Evolutionary conservation across 768 basidiomycete species (phyloP), one percentile per base, ranked within the genome.

Genomic region (Hygrophoropsis aurantiaca): DNA sequence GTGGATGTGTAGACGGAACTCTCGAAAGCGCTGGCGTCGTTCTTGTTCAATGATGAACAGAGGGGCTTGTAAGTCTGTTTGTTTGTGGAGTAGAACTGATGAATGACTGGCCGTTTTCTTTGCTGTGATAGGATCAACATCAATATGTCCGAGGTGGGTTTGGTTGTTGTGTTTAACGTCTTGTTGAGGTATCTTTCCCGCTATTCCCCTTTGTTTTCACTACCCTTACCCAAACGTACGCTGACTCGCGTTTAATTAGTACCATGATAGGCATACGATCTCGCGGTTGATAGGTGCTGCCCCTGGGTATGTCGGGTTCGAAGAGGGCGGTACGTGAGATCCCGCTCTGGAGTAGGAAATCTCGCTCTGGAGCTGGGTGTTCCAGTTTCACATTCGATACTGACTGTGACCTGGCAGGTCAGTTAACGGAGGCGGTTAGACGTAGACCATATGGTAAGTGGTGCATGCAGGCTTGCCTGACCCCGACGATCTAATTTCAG

Each of bases 281-380:
- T 90, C 91, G 0, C 78, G 93, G 4, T 72, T 97, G 19, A 91
- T 97, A 42, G 95, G 94, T 46, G 89, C 92, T 2, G 90, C 93
- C 0, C 91, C 94, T 7, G 94, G 94, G 3, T 95, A 94, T 58
- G 85, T 97, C 5, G 85, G 84, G 8, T 80, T 82, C 53, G 84
- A 85, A 50, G 82, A 84, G 54, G 77, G 81, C 25, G 89, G 88
- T 81, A 51, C 46, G 74, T 55, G 35, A n/a, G 42, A 16, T 21
- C n/a, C 3, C 4, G 11, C 21, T 41, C 10, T 45, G 44, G 4
- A 27, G 13, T 5, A 4, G 6, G 3, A 33, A 10, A 7, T 38
- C 20, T 13, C 47, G 13, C 18, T 2, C 37, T 24, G 27, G n/a
- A n/a, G n/a, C n/a, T n/a, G n/a, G n/a, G n/a, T n/a, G n/a, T n/a